Base-by-base conservation (phyloP, 108 stramenopile genomes). In the Nitzschia inconspicua region DNA sequence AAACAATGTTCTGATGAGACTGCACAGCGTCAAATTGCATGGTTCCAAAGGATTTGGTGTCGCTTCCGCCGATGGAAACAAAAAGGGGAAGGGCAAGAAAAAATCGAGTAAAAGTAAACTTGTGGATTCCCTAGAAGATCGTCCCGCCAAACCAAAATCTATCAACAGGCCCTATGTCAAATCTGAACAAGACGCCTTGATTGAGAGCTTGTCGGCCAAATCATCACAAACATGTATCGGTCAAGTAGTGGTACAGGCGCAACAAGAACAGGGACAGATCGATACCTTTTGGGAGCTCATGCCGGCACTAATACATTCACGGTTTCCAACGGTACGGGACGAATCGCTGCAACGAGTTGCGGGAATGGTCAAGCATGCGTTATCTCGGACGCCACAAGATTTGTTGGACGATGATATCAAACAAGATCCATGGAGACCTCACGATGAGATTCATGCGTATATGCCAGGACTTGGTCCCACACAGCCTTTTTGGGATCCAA, bases 281-380 rank as follows among this genome's bases (percentile, higher is more conserved):
- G 89, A 91, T 58, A 82, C 89, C 0, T 91, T 91, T 52, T 91
- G 85, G 85, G 74, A 83, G 47, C 59, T 86, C 0, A 76, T 91
- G 49, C 89, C 89, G 4, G 85, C 85, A 32, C 66, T 91, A 13
- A 81, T 91, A 29, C 51, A 70, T 24, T 81, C 83, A 14, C 66
- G 80, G 58, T 91, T 91, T 59, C 84, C 90, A 0, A 58, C 54
- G 16, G 71, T 82, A 8, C 55, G 35, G 8, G 84, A 91, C 60
- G 46, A 69, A 1, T 57, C 86, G 27, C 60, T 91, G 54, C 50
- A 71, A 48, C 77, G 90, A 23, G 73, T 91, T 16, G 90, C 90
- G 28, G 83, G 86, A 9, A 78, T 87, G 67, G 76, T 91, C 7
- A 58, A 71, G 30, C 80, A 79, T 57, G 66, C 84, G 1, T 30